phyloP scores from a whole-genome alignment of 306 rosid species.

The Rosa chinensis region DNA sequence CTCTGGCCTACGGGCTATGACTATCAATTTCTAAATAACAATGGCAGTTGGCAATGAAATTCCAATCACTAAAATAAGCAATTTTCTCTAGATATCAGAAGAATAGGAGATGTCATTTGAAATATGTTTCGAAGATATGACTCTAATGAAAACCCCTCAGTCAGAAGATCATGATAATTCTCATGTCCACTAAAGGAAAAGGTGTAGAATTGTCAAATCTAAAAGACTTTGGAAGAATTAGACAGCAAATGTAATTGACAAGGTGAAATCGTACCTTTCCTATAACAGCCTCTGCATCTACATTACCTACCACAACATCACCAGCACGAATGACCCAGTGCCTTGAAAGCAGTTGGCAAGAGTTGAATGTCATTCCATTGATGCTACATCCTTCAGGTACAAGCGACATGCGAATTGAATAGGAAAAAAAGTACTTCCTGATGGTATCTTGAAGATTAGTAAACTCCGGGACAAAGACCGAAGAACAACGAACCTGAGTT shows the following conservation, averaged over 20 bases:
- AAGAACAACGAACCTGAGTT: conserved; percentile 77
- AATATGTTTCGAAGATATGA: not conserved
- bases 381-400: conserved; percentile 62
- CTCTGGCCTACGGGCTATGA: not conserved
- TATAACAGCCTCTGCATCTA: conserved; percentile 73
- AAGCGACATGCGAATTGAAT: conserved; percentile 85
- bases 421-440: conserved; percentile 54
- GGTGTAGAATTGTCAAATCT: not conserved
- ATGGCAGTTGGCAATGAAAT: not conserved
- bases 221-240: not conserved
- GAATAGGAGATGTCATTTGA: not conserved
- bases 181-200: not conserved
- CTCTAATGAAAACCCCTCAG: not conserved
- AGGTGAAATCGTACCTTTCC: conserved; percentile 54
- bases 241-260: not conserved
- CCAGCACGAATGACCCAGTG: conserved; percentile 71
- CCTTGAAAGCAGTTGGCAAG: conserved; percentile 77
- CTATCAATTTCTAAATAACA: not conserved
- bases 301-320: conserved; percentile 43
- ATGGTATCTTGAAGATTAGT: conserved; percentile 31
- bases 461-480: conserved; percentile 66
- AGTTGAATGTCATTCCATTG: conserved; percentile 52
- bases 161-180: not conserved
- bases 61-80: not conserved
- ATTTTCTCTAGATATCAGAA: not conserved